A percentile compares a stretch with the other conserved stretches of the same genome.
Conservation (phyloP, 1,139 yeast species). For the Taphrina betulina region DNA sequence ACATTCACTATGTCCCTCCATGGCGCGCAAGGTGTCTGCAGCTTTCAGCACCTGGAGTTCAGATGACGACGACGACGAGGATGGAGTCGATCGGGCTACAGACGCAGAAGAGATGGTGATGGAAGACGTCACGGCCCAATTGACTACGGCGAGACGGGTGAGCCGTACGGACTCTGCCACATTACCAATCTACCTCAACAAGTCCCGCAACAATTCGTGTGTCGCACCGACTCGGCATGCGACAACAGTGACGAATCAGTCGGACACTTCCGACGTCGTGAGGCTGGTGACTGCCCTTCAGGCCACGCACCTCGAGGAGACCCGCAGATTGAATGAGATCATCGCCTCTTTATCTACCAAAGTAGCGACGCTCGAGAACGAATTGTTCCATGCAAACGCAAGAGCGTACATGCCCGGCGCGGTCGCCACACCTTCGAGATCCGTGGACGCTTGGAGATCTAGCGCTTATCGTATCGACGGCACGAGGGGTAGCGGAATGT, state of each 20-base stretch:
- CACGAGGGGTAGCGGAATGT: too few species aligned
- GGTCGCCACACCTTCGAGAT: too few species aligned
- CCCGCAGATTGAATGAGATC: constrained; percentile 16
- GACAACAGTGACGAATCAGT: background rate
- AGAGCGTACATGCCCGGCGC: background rate
- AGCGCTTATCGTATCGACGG: too few species aligned
- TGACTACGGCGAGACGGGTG: constrained; percentile 6
- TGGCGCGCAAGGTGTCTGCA: background rate
- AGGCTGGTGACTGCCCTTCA: constrained; percentile 16
- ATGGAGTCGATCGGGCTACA: background rate
- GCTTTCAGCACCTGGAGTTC: constrained; percentile 1
- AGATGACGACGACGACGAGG: constrained; percentile 1
- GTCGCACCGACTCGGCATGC: background rate
- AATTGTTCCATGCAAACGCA: too few species aligned
- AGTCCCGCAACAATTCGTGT: background rate
- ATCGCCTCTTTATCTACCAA: constrained; percentile 7
- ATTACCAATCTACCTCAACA: constrained; percentile 4
- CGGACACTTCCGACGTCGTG: constrained; percentile 1
- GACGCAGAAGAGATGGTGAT: background rate
- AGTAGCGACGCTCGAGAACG: constrained; percentile 15
- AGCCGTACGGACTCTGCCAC: constrained; percentile 1
- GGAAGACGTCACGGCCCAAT: constrained; percentile 1
- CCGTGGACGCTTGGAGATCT: too few species aligned
- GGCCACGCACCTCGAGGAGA: constrained; percentile 22
- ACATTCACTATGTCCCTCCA: background rate